These are phyloP conservation scores for Brassica carinata DNA, from an alignment of 345 rosid species.

Conservation along the genomic window DNA sequence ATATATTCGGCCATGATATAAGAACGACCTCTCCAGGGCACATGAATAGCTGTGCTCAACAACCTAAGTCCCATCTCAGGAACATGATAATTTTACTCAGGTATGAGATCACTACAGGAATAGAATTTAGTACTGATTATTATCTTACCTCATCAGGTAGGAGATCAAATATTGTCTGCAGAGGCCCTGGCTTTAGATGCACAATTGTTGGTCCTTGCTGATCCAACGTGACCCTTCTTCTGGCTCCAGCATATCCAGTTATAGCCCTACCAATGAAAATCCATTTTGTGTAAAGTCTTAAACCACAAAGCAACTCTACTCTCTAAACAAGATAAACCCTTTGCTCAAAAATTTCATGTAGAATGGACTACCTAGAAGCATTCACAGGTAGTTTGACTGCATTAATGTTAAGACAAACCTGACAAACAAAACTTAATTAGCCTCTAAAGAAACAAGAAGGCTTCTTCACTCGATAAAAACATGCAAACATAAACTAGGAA, in stretches of 20 bases:
- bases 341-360: not conserved
- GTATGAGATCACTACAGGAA: not conserved
- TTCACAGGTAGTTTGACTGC: slow-evolving; percentile 63
- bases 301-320: slow-evolving; percentile 1
- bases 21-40: slow-evolving; percentile 96
- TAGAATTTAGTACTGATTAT: slow-evolving; percentile 21
- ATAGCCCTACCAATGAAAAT: slow-evolving; percentile 48
- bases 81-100: not conserved
- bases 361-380: slow-evolving; percentile 60
- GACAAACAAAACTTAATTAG: slow-evolving; percentile 38
- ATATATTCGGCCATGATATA: slow-evolving; percentile 98
- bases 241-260: slow-evolving; percentile 71
- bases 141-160: slow-evolving; percentile 80
- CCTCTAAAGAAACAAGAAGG: slow-evolving; percentile 13
- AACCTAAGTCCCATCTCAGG: slow-evolving; percentile 50
- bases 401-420: slow-evolving; percentile 95
- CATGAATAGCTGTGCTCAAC: slow-evolving; percentile 92
- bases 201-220: slow-evolving; percentile 91
- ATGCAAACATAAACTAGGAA: slow-evolving; percentile 20
- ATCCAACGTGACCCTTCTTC: slow-evolving; percentile 57
- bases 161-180: slow-evolving; percentile 91
- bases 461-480: not conserved
- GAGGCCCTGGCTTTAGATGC: slow-evolving; percentile 92
- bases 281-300: slow-evolving; percentile 9
- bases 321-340: slow-evolving; percentile 5